Conservation (phyloP, 2,329 filamentous ascomycete genomes). For the Akanthomyces uredinophilus region DNA sequence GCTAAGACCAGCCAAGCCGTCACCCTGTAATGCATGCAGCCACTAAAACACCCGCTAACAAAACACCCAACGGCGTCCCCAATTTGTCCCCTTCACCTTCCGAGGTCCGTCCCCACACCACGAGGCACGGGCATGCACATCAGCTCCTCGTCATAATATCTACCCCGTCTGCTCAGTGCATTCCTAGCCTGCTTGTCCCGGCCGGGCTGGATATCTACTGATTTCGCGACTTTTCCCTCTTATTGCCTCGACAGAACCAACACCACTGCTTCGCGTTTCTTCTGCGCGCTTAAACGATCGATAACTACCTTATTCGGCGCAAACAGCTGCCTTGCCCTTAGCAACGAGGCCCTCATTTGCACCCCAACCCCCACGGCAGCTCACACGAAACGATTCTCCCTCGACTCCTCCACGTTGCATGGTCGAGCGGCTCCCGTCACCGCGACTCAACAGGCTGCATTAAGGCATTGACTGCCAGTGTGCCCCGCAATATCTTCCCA, state of each 20-base stretch:
- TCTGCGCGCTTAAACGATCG: not conserved
- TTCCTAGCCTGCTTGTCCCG: not conserved
- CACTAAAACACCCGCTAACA: not conserved
- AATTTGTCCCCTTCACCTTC: not conserved
- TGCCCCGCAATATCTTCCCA: slow-evolving; percentile 15
- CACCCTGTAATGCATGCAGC: not conserved
- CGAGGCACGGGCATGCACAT: not conserved
- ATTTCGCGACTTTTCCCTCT: not conserved
- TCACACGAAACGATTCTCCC: not conserved
- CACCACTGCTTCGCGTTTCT: not conserved
- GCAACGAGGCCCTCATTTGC: not conserved
- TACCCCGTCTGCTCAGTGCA: not conserved
- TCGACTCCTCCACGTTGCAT: not conserved
- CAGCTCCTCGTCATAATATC: slow-evolving; percentile 1
- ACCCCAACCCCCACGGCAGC: not conserved
- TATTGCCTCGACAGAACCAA: not conserved
- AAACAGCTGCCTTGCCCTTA: not conserved
- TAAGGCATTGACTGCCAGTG: not conserved
- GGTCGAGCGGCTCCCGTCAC: not conserved
- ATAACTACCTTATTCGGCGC: not conserved
- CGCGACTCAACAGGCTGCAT: not conserved
- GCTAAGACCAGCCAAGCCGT: no score
- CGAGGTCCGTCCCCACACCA: slow-evolving; percentile 3
- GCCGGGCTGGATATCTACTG: not conserved
- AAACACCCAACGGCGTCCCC: not conserved